Evolutionary conservation across 345 rosid species (phyloP), one percentile per base, ranked within the genome.

Genomic region (Firmiana major): DNA sequence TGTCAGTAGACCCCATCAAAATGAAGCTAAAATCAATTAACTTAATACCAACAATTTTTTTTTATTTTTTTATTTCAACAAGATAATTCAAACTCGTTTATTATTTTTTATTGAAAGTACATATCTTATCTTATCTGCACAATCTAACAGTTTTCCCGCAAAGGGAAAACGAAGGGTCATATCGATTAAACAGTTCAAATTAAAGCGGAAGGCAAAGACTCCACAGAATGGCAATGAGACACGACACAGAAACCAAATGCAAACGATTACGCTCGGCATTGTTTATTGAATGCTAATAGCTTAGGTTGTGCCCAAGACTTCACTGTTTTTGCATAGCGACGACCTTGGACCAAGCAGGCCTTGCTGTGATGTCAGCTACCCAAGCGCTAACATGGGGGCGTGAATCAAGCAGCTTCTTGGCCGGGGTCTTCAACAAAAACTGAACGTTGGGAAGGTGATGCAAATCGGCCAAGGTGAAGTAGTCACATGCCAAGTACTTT

Each of bases 391-490:
- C 91, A 53, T 42, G 86, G 19, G 90, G 89, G 71, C 83, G 88
- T n/a, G 81, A 74, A 19, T 82, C 85, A 54, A 85, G 84, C 73
- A 85, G 79, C 80, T 84, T 85, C 79, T 85, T 85, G 67, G 77
- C 42, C 8, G 75, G 89, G 7, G 91, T 89, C 59, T 36, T 77
- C 79, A 87, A 58, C 83, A 92, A 63, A 60, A 28, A 70, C 6
- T 68, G 82, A 12, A 88, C 38, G 79, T 15, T 81, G 0, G 97
- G 97, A 43, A 92, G 79, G 81, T 94, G 95, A 84, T 94, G 94
- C 76, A 94, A 82, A 84, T 94, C 94, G 0, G 87, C 93, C 79
- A 92, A 81, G 75, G 91, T 86, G 81, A 87, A 94, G 80, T 80
- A 60, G 31, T 89, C 90, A 43, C 91, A 77, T 9, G 85, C 94